Percentiles rank a stretch among this genome's conserved stretches.
Evolutionary conservation across 495 filamentous ascomycete genomes (phyloP).

Genomic region (Penicillium simplicissimum): DNA sequence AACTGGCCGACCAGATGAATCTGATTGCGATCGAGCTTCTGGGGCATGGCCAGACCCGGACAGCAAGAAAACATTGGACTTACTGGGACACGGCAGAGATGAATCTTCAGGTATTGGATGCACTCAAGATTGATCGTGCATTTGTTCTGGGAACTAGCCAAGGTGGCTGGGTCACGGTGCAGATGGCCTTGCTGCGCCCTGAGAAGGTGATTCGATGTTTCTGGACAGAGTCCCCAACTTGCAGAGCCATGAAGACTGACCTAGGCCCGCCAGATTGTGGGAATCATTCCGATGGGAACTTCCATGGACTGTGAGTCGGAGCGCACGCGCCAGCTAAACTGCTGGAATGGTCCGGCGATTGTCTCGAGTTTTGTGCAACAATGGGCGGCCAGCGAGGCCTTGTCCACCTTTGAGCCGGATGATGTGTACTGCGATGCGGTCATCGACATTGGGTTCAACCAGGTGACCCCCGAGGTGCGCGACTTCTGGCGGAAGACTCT

Average conservation of each 20-base stretch:
- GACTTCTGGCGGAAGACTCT: slow-evolving; percentile 56
- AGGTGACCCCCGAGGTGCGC: slow-evolving; percentile 37
- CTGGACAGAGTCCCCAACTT: no score
- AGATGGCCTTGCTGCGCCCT: slow-evolving; percentile 61
- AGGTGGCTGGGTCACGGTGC: slow-evolving; percentile 60
- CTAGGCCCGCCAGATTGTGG: slow-evolving; percentile 45
- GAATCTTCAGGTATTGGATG: slow-evolving; percentile 53
- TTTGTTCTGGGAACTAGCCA: slow-evolving; percentile 63
- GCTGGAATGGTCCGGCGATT: slow-evolving; percentile 55
- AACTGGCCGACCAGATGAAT: slow-evolving; percentile 39
- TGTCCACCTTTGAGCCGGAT: slow-evolving; percentile 54
- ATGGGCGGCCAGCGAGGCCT: slow-evolving; percentile 46
- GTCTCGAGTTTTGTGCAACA: slow-evolving; percentile 43
- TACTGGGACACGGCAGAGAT: slow-evolving; percentile 56
- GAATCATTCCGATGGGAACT: slow-evolving; percentile 61
- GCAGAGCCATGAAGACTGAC: neutral
- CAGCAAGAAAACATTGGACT: slow-evolving; percentile 43
- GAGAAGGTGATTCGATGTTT: slow-evolving; percentile 45
- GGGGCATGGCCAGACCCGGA: slow-evolving; percentile 52
- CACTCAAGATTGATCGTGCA: slow-evolving; percentile 54
- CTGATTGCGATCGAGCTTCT: slow-evolving; percentile 52
- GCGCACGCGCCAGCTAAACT: slow-evolving; percentile 50
- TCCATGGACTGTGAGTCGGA: slow-evolving; percentile 63
- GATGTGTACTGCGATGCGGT: slow-evolving; percentile 58
- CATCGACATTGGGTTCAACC: slow-evolving; percentile 54